Conservation (phyloP, 139 green algal species). For the Tetraselmis chui region DNA sequence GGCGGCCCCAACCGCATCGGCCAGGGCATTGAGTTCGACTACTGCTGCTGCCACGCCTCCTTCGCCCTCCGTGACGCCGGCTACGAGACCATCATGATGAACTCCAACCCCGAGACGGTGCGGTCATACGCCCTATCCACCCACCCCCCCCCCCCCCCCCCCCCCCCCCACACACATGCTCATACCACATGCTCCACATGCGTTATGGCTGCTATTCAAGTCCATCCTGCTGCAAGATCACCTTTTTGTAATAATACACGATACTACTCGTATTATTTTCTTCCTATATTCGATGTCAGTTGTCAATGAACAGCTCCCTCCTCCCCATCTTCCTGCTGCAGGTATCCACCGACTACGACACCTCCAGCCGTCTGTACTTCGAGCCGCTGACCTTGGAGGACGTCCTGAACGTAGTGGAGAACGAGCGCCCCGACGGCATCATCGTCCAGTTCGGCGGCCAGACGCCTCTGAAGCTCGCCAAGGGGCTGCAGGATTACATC, state of each 20-base stretch:
- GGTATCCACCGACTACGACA: slow-evolving; percentile 91
- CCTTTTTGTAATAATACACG: no score
- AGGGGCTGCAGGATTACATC: slow-evolving; percentile 66
- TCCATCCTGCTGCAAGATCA: no score
- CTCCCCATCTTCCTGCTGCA: not conserved
- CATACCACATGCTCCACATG: no score
- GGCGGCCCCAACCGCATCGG: slow-evolving; percentile 99
- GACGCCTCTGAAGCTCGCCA: slow-evolving; percentile 92
- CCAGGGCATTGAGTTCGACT: slow-evolving; percentile 99
- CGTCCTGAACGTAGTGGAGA: slow-evolving; percentile 95
- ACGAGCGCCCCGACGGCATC: slow-evolving; percentile 93
- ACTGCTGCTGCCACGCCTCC: slow-evolving; percentile 99
- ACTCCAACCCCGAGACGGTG: slow-evolving; percentile 99
- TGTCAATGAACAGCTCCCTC: no score
- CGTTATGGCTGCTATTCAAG: no score
- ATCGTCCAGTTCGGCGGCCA: slow-evolving; percentile 99
- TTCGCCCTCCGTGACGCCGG: slow-evolving; percentile 82
- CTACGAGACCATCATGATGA: slow-evolving; percentile 99
- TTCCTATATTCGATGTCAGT: no score
- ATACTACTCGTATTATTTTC: no score
- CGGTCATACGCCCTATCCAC: no score
- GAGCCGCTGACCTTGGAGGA: slow-evolving; percentile 84
- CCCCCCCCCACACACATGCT: no score
- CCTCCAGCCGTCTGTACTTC: slow-evolving; percentile 95
- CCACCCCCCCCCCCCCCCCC: no score